These are phyloP conservation scores for Backusella mclennaniae DNA, from an alignment of 192 early-diverging fungal genomes.

Conservation along the genomic window DNA sequence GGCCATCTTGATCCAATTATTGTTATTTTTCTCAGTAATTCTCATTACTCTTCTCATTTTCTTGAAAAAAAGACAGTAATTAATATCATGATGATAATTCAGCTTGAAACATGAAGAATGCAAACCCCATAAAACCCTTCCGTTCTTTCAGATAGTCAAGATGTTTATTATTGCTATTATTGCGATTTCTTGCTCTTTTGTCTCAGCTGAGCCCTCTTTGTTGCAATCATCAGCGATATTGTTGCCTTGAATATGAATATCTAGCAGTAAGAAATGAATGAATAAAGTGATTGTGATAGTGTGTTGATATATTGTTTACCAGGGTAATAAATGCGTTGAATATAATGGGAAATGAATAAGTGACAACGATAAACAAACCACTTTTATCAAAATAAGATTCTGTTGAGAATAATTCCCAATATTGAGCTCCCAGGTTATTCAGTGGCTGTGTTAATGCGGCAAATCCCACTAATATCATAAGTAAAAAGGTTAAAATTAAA, in stretches of 20 bases:
- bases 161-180: not conserved
- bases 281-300: not conserved
- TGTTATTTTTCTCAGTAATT: too few relatives aligned
- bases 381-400: conserved; percentile 50
- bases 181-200: conserved; percentile 6
- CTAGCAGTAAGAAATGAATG: conserved; percentile 10
- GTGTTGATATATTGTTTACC: conserved; percentile 15
- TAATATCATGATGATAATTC: too few relatives aligned
- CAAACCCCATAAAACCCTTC: too few relatives aligned
- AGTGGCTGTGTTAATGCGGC: conserved; percentile 46
- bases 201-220: conserved; percentile 39
- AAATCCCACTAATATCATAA: conserved; percentile 34
- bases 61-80: too few relatives aligned
- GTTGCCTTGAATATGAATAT: conserved; percentile 38
- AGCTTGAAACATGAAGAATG: too few relatives aligned
- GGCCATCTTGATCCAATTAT: too few relatives aligned
- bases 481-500: not conserved
- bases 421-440: conserved; percentile 33
- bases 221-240: conserved; percentile 32
- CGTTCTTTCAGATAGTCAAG: too few relatives aligned
- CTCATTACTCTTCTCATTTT: too few relatives aligned
- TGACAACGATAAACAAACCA: conserved; percentile 42
- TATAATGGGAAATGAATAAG: conserved; percentile 44
- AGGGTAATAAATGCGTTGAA: conserved; percentile 38
- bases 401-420: conserved; percentile 46